Percentiles rank a stretch among this genome's conserved stretches.
Evolutionary conservation across 192 early-diverging fungal species (phyloP).

Genomic region (Coemansia sp.): DNA sequence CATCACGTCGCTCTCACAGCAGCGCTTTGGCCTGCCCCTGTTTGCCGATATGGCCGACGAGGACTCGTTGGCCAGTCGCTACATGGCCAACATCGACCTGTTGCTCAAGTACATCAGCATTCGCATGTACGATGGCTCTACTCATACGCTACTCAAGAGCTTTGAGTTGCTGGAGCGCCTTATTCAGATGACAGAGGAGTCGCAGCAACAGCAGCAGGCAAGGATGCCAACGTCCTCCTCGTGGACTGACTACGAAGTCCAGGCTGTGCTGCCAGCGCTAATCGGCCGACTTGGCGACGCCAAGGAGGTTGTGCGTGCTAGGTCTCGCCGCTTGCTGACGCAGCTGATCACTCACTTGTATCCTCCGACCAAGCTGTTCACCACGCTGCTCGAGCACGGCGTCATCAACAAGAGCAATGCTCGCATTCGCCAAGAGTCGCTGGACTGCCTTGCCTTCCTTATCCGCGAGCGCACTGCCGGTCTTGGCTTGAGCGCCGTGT

Average conservation of each 20-base stretch:
- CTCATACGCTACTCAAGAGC: conserved; percentile 80
- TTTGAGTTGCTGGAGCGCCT: conserved; percentile 80
- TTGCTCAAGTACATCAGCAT: conserved; percentile 85
- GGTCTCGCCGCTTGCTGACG: conserved; percentile 66
- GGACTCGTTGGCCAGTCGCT: conserved; percentile 61
- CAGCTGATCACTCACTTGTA: conserved; percentile 71
- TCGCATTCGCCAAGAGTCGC: conserved; percentile 72
- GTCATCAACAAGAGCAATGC: conserved; percentile 74
- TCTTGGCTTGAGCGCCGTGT: conserved; percentile 37
- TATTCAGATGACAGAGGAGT: conserved; percentile 61
- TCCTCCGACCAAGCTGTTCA: conserved; percentile 76
- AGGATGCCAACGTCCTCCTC: conserved; percentile 2
- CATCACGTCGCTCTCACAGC: conserved; percentile 38
- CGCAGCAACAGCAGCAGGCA: conserved; percentile 47
- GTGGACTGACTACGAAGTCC: conserved; percentile 80
- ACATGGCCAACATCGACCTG: conserved; percentile 72
- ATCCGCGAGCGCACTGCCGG: conserved; percentile 60
- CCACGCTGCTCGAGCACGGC: conserved; percentile 64
- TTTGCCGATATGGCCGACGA: conserved; percentile 32
- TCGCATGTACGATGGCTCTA: conserved; percentile 91
- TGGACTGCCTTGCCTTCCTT: conserved; percentile 74
- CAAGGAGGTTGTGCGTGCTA: conserved; percentile 76
- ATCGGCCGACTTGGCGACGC: conserved; percentile 74
- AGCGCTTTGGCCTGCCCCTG: conserved; percentile 35
- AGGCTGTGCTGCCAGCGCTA: conserved; percentile 67